Evolutionary conservation across 257 asterid species (phyloP).

Genomic region (Nicotiana knightiana): DNA sequence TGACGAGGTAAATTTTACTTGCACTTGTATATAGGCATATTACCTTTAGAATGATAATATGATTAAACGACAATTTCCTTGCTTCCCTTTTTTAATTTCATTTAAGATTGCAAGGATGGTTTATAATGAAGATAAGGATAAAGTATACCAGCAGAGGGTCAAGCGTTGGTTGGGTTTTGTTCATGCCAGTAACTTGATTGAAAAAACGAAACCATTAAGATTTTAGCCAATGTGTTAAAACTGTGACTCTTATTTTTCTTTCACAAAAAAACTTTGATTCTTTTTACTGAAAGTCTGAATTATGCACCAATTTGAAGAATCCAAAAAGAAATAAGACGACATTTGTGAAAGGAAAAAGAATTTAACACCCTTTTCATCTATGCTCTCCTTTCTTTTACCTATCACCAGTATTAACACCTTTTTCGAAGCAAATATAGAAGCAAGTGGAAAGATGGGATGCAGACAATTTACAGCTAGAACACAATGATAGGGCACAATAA

Average conservation of each 20-base stretch:
- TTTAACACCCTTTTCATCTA: background rate
- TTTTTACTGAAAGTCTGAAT: background rate
- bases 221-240: background rate
- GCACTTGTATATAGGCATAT: background rate
- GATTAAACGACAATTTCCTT: background rate
- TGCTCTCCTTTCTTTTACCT: background rate
- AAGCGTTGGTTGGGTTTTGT: background rate
- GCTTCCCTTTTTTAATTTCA: background rate
- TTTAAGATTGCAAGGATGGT: background rate
- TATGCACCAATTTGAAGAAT: background rate
- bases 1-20: slow-evolving; percentile 47
- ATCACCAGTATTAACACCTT: background rate
- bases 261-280: background rate
- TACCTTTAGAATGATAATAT: background rate
- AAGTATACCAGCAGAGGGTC: background rate
- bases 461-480: background rate
- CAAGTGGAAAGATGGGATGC: background rate
- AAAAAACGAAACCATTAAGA: background rate
- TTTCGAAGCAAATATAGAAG: background rate
- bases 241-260: background rate
- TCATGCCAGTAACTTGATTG: background rate
- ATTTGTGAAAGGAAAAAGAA: background rate
- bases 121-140: background rate
- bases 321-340: background rate
- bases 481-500: background rate